Evolutionary conservation across 2,329 filamentous ascomycete genomes (phyloP).

Genomic region (Apiospora pterosperma): DNA sequence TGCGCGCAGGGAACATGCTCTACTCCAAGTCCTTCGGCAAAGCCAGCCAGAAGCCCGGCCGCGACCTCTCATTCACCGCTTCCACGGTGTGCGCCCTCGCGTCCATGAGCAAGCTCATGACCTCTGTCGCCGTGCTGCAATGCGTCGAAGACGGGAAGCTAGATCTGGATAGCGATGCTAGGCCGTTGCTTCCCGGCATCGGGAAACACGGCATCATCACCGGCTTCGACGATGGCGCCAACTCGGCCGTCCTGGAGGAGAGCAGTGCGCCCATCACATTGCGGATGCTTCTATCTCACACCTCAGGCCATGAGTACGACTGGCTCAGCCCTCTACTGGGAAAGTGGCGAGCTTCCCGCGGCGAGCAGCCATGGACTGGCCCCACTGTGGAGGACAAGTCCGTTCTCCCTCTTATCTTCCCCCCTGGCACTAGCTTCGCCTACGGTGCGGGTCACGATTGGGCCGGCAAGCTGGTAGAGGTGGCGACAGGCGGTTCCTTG

Average conservation of each 20-base stretch:
- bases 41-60: conserved; percentile 17
- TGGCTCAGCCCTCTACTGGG: conserved; percentile 31
- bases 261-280: conserved; percentile 40
- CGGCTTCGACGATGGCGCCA: conserved; percentile 39
- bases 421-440: conserved; percentile 16
- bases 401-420: conserved; percentile 15
- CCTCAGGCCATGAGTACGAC: conserved; percentile 44
- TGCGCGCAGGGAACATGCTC: conserved; percentile 14
- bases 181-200: conserved; percentile 43
- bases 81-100: conserved; percentile 19
- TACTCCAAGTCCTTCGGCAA: conserved; percentile 21
- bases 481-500: conserved; percentile 10
- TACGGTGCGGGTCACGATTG: conserved; percentile 20
- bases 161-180: conserved; percentile 42
- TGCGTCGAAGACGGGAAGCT: conserved; percentile 50
- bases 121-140: conserved; percentile 50
- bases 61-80: conserved; percentile 17
- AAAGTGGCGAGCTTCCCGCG: conserved; percentile 22
- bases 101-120: conserved; percentile 40
- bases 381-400: conserved; percentile 16
- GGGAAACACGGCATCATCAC: conserved; percentile 43
- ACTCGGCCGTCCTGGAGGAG: conserved; percentile 33
- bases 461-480: conserved; percentile 17
- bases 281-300: conserved; percentile 48
- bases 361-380: conserved; percentile 15